Base-by-base conservation (phyloP, 192 early-diverging fungal species). In the Coemansia asiatica region DNA sequence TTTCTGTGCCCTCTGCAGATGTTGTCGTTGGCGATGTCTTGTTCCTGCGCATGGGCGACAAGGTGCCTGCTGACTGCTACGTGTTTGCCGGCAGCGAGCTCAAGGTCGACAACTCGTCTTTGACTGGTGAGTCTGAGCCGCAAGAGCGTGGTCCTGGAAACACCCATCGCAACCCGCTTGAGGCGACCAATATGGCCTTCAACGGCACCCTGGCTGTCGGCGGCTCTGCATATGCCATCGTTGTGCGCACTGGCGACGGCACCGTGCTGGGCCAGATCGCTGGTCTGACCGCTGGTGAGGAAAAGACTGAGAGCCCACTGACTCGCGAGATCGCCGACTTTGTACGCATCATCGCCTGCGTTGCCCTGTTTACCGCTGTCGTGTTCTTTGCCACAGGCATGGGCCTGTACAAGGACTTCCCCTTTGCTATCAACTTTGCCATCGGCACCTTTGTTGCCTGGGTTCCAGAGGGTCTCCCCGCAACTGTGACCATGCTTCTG, bases 201-300 rank as follows among this genome's bases (percentile, higher is more conserved):
- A 96, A 93, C 79, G 90, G 93, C 59, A 93, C 96, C 13, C 79
- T 98, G 19, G 88, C 84, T 13, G 88, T 92, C 61, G 79, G 85
- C 54, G 93, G 96, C 63, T 93, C 96, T 66, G 92, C 86, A 0
- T 96, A 94, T 68, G 95, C 95, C 22, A 84, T 98, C 50, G 96
- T 98, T 35, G 88, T 98, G 61, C 86, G 94, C 50, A 94, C 91
- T 18, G 96, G 96, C 61, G 95, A 97, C 81, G 74, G 84, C 71
- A 98, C 96, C 8, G 94, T 98, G 33, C 85, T 98, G 71, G 96
- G 96, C 31, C 96, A 96, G 75, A 96, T 98, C 70, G 96, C 96
- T 15, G 86, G 85, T 44, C 69, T 96, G 70, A 94, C 94, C 16
- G 84, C 87, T 1, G 86, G 82, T 56, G 94, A 96, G 82, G 83